phyloP scores from a whole-genome alignment of 139 green algal species.

The Micromonas pusilla region DNA sequence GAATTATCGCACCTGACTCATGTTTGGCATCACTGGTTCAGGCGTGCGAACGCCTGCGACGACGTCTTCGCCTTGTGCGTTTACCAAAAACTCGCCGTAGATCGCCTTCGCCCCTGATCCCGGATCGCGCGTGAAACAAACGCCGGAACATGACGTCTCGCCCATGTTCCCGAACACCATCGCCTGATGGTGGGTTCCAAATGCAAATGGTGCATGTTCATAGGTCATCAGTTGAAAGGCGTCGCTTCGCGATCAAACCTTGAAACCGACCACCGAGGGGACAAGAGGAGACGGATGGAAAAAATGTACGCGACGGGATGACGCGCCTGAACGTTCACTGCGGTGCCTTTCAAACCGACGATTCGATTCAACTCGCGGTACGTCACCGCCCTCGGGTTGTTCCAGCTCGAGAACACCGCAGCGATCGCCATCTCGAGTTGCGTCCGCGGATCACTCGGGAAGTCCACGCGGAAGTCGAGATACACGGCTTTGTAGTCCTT shows the following conservation, averaged over 20 bases:
- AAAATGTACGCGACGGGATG: no score
- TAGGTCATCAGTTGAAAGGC: no score
- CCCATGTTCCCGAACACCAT: conserved; percentile 84
- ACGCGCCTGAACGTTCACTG: conserved; percentile 86
- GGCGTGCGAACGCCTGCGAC: conserved; percentile 77
- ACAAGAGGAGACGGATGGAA: no score
- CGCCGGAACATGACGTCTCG: conserved; percentile 62
- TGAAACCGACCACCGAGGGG: no score
- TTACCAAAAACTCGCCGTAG: conserved; percentile 82
- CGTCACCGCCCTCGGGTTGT: conserved; percentile 57
- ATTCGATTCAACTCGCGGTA: conserved; percentile 79
- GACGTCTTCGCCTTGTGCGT: conserved; percentile 78
- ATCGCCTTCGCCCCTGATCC: conserved; percentile 57
- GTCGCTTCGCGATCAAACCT: no score
- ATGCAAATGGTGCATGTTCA: no score
- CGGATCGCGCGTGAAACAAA: conserved; percentile 78
- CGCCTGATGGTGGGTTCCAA: no score
- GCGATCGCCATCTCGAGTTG: conserved; percentile 32
- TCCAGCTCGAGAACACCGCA: conserved; percentile 46
- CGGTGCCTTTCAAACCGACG: conserved; percentile 70
- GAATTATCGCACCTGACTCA: no score
- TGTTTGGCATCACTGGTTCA: no score
- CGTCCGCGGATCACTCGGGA: conserved; percentile 33
- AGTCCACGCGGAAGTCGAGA: conserved; percentile 35
- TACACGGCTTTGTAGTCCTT: conserved; percentile 71